Evolutionary conservation across 2,329 filamentous ascomycete genomes (phyloP).

Genomic region (Ophiostoma fasciatum): DNA sequence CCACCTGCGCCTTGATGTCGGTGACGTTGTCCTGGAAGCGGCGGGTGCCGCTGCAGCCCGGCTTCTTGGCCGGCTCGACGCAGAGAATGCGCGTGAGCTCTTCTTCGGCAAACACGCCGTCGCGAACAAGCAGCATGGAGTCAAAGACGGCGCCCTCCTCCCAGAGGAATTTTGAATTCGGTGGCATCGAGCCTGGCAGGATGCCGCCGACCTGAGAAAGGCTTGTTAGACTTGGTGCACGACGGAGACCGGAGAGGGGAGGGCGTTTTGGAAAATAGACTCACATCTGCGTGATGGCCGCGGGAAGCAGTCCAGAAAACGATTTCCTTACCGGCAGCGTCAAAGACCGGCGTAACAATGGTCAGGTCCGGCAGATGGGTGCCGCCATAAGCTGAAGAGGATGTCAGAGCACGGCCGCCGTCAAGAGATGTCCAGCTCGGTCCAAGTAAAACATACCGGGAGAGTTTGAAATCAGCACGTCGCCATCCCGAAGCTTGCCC

Average conservation of each 20-base stretch:
- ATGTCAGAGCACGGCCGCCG: too few species aligned
- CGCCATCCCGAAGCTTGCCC: too few species aligned
- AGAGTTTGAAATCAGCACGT: background rate
- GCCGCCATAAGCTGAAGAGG: conserved; percentile 22
- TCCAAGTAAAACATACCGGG: too few species aligned
- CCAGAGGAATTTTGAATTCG: conserved; percentile 24
- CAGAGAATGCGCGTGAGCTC: background rate
- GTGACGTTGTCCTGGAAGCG: conserved; percentile 25
- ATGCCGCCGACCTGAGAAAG: conserved; percentile 20
- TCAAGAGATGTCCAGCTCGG: too few species aligned
- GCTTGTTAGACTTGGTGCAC: too few species aligned
- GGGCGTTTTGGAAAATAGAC: too few species aligned
- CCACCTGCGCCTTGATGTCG: conserved; percentile 27
- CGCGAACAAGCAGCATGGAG: conserved; percentile 21
- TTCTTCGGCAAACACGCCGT: conserved; percentile 17
- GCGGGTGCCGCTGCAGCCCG: conserved; percentile 21
- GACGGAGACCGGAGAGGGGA: too few species aligned
- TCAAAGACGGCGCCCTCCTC: conserved; percentile 27
- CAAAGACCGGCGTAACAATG: conserved; percentile 25
- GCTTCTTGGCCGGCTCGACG: conserved; percentile 18
- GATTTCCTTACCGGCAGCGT: conserved; percentile 30
- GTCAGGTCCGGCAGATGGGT: conserved; percentile 27
- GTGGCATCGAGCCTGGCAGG: conserved; percentile 8
- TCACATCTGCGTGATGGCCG: conserved; percentile 25
- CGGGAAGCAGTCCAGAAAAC: conserved; percentile 24